phyloP scores from a whole-genome alignment of 2,329 filamentous ascomycete genomes.

The Fusarium armeniacum region DNA sequence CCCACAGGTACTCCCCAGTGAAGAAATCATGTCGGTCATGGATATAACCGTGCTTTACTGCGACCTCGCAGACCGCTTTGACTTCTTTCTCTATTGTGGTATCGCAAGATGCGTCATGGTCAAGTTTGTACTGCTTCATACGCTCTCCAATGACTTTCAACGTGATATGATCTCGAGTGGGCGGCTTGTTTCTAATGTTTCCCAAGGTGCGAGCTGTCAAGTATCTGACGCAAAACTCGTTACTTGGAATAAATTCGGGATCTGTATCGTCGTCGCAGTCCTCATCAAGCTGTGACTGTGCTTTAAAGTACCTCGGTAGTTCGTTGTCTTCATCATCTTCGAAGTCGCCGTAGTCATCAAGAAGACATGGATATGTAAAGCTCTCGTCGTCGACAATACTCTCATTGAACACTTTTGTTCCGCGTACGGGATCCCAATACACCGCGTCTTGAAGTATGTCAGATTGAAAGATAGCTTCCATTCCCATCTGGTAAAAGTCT shows the following conservation, averaged over 20 bases:
- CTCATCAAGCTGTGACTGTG: too few relatives aligned
- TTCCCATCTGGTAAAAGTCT: neutral
- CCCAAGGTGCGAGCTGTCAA: neutral
- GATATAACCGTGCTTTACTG: slow-evolving; percentile 8
- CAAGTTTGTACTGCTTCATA: neutral
- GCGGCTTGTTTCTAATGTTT: neutral
- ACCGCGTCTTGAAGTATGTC: neutral
- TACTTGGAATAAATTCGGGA: neutral
- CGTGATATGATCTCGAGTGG: neutral
- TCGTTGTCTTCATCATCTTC: neutral
- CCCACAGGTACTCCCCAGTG: fast-evolving
- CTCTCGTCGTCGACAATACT: neutral
- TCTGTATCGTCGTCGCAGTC: fast-evolving
- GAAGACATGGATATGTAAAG: neutral
- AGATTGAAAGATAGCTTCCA: slow-evolving; percentile 2
- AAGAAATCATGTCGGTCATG: slow-evolving; percentile 10
- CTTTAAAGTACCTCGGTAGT: neutral
- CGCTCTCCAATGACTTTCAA: neutral
- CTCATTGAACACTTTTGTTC: neutral
- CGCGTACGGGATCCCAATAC: slow-evolving; percentile 8
- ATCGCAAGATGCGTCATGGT: fast-evolving
- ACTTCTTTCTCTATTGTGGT: neutral
- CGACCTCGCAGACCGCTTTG: neutral
- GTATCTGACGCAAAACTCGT: neutral
- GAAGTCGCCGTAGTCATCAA: neutral